A percentile compares a stretch with the other conserved stretches of the same genome.
Evolutionary conservation across 2,329 filamentous ascomycete genomes (phyloP).

Genomic region (Biscogniauxia sp.): DNA sequence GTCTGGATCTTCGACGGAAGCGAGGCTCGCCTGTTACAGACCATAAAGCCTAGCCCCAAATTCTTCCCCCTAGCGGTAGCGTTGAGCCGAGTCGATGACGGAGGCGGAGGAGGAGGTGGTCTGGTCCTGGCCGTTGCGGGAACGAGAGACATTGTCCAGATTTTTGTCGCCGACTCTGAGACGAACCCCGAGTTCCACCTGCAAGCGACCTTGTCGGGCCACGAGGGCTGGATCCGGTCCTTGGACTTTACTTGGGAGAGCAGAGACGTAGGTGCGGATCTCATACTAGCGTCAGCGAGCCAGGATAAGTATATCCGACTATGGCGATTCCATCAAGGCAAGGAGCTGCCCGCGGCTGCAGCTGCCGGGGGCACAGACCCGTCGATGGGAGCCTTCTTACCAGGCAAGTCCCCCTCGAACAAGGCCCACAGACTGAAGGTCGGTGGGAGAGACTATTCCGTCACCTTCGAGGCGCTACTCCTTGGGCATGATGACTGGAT

Average conservation of each 20-base stretch:
- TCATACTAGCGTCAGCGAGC: constrained; percentile 87
- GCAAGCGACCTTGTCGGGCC: constrained; percentile 77
- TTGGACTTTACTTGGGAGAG: constrained; percentile 72
- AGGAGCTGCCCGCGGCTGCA: constrained; percentile 57
- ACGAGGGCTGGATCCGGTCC: constrained; percentile 93
- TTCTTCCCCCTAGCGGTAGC: constrained; percentile 82
- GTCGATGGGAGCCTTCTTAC: constrained; percentile 54
- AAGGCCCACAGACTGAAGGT: constrained; percentile 78
- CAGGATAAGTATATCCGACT: constrained; percentile 97
- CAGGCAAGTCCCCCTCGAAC: constrained; percentile 77
- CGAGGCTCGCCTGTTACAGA: constrained; percentile 59
- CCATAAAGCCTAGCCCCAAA: constrained; percentile 69
- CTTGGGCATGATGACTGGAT: constrained; percentile 99
- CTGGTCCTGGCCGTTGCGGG: constrained; percentile 80
- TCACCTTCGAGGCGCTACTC: constrained; percentile 91
- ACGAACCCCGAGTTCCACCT: constrained; percentile 57
- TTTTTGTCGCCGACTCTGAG: constrained; percentile 61
- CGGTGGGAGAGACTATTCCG: constrained; percentile 62
- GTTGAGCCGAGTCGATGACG: constrained; percentile 55
- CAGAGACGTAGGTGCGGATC: constrained; percentile 54
- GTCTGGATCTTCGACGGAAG: constrained; percentile 64
- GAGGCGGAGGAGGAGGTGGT: constrained; percentile 39
- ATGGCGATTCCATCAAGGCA: constrained; percentile 79
- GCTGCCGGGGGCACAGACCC: constrained; percentile 52
- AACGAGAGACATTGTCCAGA: constrained; percentile 76